Evolutionary conservation across 148 eudicot species (phyloP).

Genomic region (Chenopodium suecicum): DNA sequence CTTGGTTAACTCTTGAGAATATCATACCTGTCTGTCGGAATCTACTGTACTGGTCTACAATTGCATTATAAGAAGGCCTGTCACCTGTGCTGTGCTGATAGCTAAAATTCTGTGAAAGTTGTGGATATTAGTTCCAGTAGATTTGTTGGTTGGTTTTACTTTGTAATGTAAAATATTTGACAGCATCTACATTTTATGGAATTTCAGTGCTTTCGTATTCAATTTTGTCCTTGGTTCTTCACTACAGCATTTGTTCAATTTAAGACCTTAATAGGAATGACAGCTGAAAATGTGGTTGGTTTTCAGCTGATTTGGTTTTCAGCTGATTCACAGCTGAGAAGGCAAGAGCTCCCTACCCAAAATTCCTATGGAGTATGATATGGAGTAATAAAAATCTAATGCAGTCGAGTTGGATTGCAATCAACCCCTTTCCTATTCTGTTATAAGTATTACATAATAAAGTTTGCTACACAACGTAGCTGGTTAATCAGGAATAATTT

Average conservation of each 20-base stretch:
- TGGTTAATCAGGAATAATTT: too few relatives aligned
- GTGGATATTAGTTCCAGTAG: not conserved
- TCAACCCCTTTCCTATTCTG: not conserved
- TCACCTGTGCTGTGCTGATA: not conserved
- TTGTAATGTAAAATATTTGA: slow-evolving; percentile 1
- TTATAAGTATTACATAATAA: too few relatives aligned
- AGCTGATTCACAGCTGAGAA: too few relatives aligned
- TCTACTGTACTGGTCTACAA: not conserved
- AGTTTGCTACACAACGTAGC: too few relatives aligned
- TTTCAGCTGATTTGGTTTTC: too few relatives aligned
- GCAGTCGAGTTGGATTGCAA: not conserved
- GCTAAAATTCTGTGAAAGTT: not conserved
- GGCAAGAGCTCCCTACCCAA: too few relatives aligned
- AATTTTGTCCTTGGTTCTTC: not conserved
- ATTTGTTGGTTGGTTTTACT: not conserved
- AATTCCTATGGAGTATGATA: too few relatives aligned
- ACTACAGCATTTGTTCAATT: not conserved
- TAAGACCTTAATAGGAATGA: not conserved
- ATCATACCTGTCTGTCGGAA: not conserved
- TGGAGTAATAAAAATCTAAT: too few relatives aligned
- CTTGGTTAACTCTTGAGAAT: slow-evolving; percentile 3
- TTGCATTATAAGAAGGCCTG: not conserved
- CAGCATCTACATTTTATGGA: not conserved
- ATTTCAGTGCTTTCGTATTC: not conserved
- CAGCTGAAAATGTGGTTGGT: too few relatives aligned